Evolutionary conservation across 108 stramenopile genomes (phyloP).

Genomic region (Cyclotella cryptica): DNA sequence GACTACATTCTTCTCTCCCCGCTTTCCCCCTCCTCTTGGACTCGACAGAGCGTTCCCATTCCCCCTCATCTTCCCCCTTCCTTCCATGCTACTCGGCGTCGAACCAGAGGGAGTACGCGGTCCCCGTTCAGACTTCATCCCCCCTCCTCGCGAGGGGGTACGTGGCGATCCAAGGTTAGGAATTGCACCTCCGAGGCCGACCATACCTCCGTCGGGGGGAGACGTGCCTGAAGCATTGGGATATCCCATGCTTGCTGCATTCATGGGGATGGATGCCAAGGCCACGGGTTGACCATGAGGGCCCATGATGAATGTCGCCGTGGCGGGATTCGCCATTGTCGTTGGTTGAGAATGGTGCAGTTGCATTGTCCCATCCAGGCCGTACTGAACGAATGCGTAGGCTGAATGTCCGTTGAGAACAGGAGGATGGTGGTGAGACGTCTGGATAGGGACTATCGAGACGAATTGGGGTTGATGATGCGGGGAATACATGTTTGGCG

Average conservation of each 20-base stretch:
- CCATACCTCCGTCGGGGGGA: constrained; percentile 10
- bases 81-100: constrained; percentile 7
- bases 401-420: constrained; percentile 39
- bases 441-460: constrained; percentile 70
- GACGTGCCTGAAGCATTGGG: constrained; percentile 1
- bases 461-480: constrained; percentile 60
- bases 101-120: neutral
- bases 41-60: constrained; percentile 34
- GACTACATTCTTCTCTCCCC: constrained; percentile 45
- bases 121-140: constrained; percentile 5
- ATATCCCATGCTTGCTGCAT: neutral
- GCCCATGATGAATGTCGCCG: constrained; percentile 35
- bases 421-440: constrained; percentile 30
- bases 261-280: constrained; percentile 22
- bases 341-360: constrained; percentile 6
- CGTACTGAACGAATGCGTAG: constrained; percentile 64
- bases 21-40: constrained; percentile 27
- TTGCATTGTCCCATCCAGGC: constrained; percentile 39
- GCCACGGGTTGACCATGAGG: constrained; percentile 37
- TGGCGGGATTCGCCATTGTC: neutral
- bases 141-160: constrained; percentile 19
- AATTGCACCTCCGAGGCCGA: neutral
- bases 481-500: constrained; percentile 16
- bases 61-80: constrained; percentile 30
- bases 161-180: constrained; percentile 9